Evolutionary conservation across 768 basidiomycete genomes (phyloP), one percentile per base, ranked within the genome.

Genomic region (Phanerochaete carnosa): DNA sequence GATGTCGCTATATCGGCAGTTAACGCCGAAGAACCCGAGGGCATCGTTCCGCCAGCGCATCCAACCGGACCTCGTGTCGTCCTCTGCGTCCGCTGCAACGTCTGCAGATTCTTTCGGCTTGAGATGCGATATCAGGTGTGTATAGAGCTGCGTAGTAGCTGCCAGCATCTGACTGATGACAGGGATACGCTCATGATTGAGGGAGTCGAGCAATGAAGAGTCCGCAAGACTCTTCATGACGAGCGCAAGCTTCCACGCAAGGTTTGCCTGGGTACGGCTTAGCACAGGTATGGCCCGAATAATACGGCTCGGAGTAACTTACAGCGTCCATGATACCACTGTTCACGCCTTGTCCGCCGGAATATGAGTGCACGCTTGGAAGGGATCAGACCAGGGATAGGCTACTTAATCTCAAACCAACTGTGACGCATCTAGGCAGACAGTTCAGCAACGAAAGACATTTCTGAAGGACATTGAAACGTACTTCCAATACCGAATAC

Each of bases 1-100:
- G 32, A 72, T 69, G 52, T 53, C 43, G 60, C 72, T 72, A 49
- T 53, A 70, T 1, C 72, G 59, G 59, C 69, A 73, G 61, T 73
- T 72, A 49, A 73, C 59, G 22, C 72, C 72, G 55, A 63, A 65
- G 64, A 68, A 63, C 46, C 64, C 58, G 2, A 69, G 62, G 16
- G 67, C 67, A 28, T 54, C 60, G 45, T 68, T 65, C 15, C 67
- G 49, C 67, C 66, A 65, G 13, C 63, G 66, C 39, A 64, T 33
- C 65, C 65, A 68, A 3, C 66, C 66, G 16, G 66, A 56, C 43
- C 60, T 57, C 19, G 39, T 59, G 55, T 61, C 65, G 55, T 58
- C 58, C 3, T 68, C 61, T 25, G 15, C 53, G 39, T 39, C 39
- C 3, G 29, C 19, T n/a, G 23, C 28, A 30, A 37, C 16, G 8